These are phyloP conservation scores for Fusarium tanahbumbuense DNA, from an alignment of 2,329 filamentous ascomycete genomes.

Conservation along the genomic window DNA sequence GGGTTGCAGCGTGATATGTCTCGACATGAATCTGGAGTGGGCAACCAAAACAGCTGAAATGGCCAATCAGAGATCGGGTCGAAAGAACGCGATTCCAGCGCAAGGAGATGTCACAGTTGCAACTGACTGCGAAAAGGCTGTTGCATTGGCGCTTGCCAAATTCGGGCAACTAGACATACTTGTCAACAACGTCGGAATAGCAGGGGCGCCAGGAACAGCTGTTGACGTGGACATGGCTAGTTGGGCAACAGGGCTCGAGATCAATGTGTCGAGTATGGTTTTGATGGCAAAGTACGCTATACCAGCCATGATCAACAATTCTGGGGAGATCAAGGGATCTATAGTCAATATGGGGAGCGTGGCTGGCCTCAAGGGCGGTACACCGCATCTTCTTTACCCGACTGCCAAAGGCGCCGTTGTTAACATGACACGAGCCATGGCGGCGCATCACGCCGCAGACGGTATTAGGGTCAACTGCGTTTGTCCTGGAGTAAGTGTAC, in stretches of 20 bases:
- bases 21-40: slow-evolving; percentile 62
- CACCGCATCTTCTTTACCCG: slow-evolving; percentile 59
- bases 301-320: slow-evolving; percentile 68
- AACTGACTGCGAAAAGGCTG: slow-evolving; percentile 60
- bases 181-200: slow-evolving; percentile 73
- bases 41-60: slow-evolving; percentile 66
- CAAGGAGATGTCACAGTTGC: slow-evolving; percentile 66
- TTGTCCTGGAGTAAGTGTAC: slow-evolving; percentile 52
- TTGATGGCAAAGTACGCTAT: slow-evolving; percentile 71
- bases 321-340: slow-evolving; percentile 58
- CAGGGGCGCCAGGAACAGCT: slow-evolving; percentile 68
- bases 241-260: slow-evolving; percentile 67
- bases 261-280: slow-evolving; percentile 75
- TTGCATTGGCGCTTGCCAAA: slow-evolving; percentile 55
- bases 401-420: slow-evolving; percentile 62
- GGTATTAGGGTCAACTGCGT: slow-evolving; percentile 64
- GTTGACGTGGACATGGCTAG: slow-evolving; percentile 68
- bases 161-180: slow-evolving; percentile 72
- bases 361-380: slow-evolving; percentile 63
- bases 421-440: slow-evolving; percentile 65
- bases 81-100: slow-evolving; percentile 56
- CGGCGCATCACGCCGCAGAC: slow-evolving; percentile 59
- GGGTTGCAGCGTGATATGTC: slow-evolving; percentile 68
- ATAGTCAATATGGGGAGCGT: slow-evolving; percentile 74
- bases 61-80: slow-evolving; percentile 54